A percentile compares a stretch with the other conserved stretches of the same genome.
phyloP scores from a whole-genome alignment of 352 stramenopile species.

The Globisporangium yorkense region DNA sequence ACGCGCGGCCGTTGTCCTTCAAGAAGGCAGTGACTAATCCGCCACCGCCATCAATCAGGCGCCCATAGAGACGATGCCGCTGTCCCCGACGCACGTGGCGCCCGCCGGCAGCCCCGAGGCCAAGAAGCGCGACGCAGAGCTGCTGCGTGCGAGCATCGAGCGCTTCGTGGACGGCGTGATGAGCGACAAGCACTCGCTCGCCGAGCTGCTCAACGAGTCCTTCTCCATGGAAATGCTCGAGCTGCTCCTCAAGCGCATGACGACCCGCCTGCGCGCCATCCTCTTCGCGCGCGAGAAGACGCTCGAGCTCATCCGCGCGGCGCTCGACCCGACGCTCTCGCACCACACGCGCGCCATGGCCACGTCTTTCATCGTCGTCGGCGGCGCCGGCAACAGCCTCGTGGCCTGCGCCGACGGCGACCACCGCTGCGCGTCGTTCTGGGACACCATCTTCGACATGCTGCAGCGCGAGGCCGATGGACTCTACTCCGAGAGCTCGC shows the following conservation, averaged over 20 bases:
- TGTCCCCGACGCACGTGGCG: constrained; percentile 22
- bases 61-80: constrained; percentile 13
- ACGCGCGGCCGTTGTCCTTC: not conserved
- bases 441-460: constrained; percentile 62
- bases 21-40: not conserved
- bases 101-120: constrained; percentile 24
- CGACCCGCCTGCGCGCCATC: constrained; percentile 60
- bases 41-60: not conserved
- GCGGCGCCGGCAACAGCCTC: constrained; percentile 49
- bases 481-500: constrained; percentile 30
- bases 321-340: constrained; percentile 43
- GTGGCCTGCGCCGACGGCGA: constrained; percentile 36
- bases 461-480: constrained; percentile 56
- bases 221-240: constrained; percentile 84
- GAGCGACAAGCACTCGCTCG: constrained; percentile 50
- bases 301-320: constrained; percentile 64
- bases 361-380: constrained; percentile 74
- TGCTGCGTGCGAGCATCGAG: constrained; percentile 68
- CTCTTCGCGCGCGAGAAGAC: constrained; percentile 68
- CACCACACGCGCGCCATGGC: constrained; percentile 65
- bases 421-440: constrained; percentile 58
- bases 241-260: constrained; percentile 85
- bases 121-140: constrained; percentile 45
- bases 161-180: constrained; percentile 81
- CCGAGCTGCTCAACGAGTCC: constrained; percentile 69